Base-by-base conservation (phyloP, 2,329 filamentous ascomycete species). In the Colletotrichum camelliae region DNA sequence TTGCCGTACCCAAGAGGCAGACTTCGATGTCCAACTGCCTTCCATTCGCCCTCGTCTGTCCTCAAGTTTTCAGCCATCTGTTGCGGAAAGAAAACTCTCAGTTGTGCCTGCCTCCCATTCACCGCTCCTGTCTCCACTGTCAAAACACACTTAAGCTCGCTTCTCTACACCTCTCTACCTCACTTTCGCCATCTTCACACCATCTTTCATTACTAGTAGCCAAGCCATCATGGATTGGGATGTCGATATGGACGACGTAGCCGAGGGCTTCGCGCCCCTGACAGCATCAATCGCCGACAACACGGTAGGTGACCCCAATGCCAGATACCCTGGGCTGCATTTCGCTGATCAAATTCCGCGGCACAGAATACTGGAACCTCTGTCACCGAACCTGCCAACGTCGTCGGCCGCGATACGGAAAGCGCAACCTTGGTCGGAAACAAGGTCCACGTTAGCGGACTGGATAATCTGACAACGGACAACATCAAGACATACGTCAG, bases 391-490 rank as follows among this genome's bases (percentile, higher is more conserved):
- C 33, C 52, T 8, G 16, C 21, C 60, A 52, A 31, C 35, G 55
- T 31, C 16, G 39, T 18, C 43, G 75, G 71, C 21, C 48, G 48
- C 62, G 73, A 67, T 21, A 24, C 15, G 13, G 72, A 72, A 52
- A 37, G 33, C 48, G 31, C 72, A 10, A 72, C n/a, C 13, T 35
- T 76, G 7, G 72, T 76, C 10, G 57, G 69, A 3, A 73, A 92
- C 81, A 97, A 97, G 82, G 86, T 98, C n/a, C 93, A 98, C 84
- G 87, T 99, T 68, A 92, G 93, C 75, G 96, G 96, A 24, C 89
- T 98, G 5, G 94, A 98, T 81, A 92, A 93, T 58, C 88, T 98
- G 82, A 95, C 94, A 37, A 96, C 96, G 33, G 90, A 92, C 71
- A 92, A 98, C 78, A 93, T 98, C 80, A 93, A 94, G 79, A 88